Evolutionary conservation across 257 asterid genomes (phyloP), one percentile per base, ranked within the genome.

Genomic region (Jacaranda mimosifolia): DNA sequence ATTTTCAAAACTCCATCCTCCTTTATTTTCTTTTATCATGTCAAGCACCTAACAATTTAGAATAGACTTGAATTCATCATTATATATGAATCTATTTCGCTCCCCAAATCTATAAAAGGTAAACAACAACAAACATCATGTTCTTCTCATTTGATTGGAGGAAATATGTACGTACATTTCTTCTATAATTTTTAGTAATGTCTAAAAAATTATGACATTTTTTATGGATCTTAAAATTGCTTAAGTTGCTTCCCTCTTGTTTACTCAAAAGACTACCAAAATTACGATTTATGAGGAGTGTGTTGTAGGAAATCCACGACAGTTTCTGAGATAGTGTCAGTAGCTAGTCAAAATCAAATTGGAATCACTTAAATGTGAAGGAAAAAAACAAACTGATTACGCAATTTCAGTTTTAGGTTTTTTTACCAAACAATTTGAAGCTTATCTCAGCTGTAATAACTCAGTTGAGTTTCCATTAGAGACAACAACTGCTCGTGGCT

Each of bases 301-400:
- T 55, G 77, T 77, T 77, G 65, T 74, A 68, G 80, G 83, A 82
- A 57, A 68, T 69, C 80, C 52, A 68, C 69, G 83, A 62, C 83
- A 73, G 38, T 18, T 48, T 75, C 70, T 67, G 32, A 83, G 80
- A 88, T 63, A 7, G 63, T 74, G 81, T 87, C 97, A 89, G 91
- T 89, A 81, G 58, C 63, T 83, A 72, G 94, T 92, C 97, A 88
- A 90, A 26, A 89, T 90, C 97, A 81, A 64, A 7, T 9, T 67
- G 74, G 83, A 78, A 81, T 77, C 86, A 17, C 81, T 53, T 26
- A 9, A 57, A 45, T 36, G 40, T 11, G 14, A 49, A 3, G 13
- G 58, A 43, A 1, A 53, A 60, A 63, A 46, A 68, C 14, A 35
- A 75, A 64, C 58, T 65, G 81, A 76, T 77, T 77, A 73, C 70